These are phyloP conservation scores for Nelumbo lutea DNA, from an alignment of 164 flowering plant genomes.

Conservation along the genomic window DNA sequence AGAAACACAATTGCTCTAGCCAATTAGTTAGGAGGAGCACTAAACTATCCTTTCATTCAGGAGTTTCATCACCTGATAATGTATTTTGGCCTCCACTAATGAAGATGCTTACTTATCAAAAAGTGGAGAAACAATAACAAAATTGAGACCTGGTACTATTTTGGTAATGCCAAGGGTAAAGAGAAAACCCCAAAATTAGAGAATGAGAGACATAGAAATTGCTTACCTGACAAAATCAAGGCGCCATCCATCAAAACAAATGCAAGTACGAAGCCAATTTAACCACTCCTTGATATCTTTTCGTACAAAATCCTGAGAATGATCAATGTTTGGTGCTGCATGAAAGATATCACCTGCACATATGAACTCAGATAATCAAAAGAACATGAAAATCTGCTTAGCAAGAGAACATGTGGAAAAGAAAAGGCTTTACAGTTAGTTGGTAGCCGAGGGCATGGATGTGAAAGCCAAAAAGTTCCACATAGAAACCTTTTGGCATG, in stretches of 20 bases:
- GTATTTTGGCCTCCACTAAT: not conserved
- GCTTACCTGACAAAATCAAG: slow-evolving; percentile 59
- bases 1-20: no score
- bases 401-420: no score
- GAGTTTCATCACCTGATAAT: not conserved
- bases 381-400: not conserved
- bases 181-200: not conserved
- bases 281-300: slow-evolving; percentile 53
- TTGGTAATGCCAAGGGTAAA: not conserved
- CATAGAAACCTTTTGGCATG: no score
- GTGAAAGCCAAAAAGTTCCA: no score
- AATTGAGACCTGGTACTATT: not conserved
- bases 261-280: slow-evolving; percentile 54
- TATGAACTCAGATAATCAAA: not conserved
- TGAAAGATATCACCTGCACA: slow-evolving; percentile 53
- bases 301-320: slow-evolving; percentile 54
- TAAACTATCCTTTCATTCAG: not conserved
- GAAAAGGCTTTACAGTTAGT: no score
- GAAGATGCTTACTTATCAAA: not conserved
- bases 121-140: not conserved
- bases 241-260: slow-evolving; percentile 69
- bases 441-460: no score
- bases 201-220: not conserved
- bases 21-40: not conserved
- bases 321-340: slow-evolving; percentile 66